phyloP scores from a whole-genome alignment of 2,329 filamentous ascomycete species.

The Dothistroma pini region DNA sequence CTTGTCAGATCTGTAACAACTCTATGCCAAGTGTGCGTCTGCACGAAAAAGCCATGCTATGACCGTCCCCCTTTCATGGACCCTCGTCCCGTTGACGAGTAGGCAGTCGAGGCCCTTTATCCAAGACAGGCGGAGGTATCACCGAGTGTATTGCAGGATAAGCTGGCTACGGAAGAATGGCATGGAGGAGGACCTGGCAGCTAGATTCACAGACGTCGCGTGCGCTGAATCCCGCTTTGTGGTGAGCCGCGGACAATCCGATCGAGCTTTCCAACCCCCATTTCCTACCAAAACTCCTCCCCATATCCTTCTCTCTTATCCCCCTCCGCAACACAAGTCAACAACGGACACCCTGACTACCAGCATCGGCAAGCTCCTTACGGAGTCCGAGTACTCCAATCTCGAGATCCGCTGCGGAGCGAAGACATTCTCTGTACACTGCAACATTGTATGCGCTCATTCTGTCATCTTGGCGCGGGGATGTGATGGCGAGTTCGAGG shows the following conservation, averaged over 20 bases:
- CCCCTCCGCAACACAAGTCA: not conserved
- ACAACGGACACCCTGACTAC: not conserved
- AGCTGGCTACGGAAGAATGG: not conserved
- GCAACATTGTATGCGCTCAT: not conserved
- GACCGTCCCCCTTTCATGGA: too few relatives aligned
- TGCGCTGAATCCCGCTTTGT: not conserved
- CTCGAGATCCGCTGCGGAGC: not conserved
- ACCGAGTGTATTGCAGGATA: not conserved
- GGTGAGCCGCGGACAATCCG: not conserved
- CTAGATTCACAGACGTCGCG: not conserved
- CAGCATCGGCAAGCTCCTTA: slow-evolving; percentile 2
- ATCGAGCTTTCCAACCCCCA: not conserved
- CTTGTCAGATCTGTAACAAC: not conserved
- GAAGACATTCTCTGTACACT: not conserved
- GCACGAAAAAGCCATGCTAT: too few relatives aligned
- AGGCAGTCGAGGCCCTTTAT: too few relatives aligned
- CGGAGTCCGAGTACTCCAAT: slow-evolving; percentile 10
- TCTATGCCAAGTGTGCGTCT: too few relatives aligned
- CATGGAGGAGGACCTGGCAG: not conserved
- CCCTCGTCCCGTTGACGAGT: too few relatives aligned
- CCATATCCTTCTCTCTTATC: not conserved
- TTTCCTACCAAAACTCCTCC: not conserved
- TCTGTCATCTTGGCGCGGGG: not conserved
- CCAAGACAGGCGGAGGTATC: too few relatives aligned
- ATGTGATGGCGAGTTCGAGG: slow-evolving; percentile 3